A percentile compares a stretch with the other conserved stretches of the same genome.
Evolutionary conservation across 805 yeast genomes (phyloP).

Genomic region (Diddensiella transvaalensis): DNA sequence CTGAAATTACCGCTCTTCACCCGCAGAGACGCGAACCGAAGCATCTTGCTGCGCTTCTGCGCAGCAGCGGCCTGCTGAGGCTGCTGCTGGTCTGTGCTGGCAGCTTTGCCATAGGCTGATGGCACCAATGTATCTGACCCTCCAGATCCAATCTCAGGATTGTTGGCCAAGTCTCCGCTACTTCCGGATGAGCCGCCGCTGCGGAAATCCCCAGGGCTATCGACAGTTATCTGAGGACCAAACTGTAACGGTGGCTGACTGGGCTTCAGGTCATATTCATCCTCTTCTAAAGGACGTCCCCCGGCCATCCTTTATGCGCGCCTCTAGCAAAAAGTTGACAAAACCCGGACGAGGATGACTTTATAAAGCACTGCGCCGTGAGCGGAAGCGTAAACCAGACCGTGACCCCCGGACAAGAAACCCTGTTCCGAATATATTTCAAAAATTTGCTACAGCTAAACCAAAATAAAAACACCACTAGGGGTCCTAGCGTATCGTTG

Average conservation of each 20-base stretch:
- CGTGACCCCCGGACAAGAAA: no score
- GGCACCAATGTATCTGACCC: neutral
- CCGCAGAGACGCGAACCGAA: conserved; percentile 10
- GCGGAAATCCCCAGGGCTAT: neutral
- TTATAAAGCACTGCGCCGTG: no score
- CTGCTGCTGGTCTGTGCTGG: no score
- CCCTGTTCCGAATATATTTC: no score
- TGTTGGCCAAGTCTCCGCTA: neutral
- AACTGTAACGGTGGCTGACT: neutral
- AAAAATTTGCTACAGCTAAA: no score
- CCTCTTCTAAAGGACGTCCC: no score
- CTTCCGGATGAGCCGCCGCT: neutral
- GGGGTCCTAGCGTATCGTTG: no score
- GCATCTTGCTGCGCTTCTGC: conserved; percentile 5
- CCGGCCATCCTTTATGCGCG: no score
- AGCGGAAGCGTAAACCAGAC: no score
- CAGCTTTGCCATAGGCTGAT: neutral
- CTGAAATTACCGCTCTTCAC: neutral
- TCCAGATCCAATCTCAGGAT: neutral
- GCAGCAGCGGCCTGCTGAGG: neutral
- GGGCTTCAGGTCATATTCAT: neutral
- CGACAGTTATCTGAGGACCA: neutral
- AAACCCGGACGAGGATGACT: no score
- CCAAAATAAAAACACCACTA: no score
- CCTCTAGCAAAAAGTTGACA: no score